Evolutionary conservation across 73 alveolate genomes (phyloP), one percentile per base, ranked within the genome.

Genomic region (Blepharisma stoltei): DNA sequence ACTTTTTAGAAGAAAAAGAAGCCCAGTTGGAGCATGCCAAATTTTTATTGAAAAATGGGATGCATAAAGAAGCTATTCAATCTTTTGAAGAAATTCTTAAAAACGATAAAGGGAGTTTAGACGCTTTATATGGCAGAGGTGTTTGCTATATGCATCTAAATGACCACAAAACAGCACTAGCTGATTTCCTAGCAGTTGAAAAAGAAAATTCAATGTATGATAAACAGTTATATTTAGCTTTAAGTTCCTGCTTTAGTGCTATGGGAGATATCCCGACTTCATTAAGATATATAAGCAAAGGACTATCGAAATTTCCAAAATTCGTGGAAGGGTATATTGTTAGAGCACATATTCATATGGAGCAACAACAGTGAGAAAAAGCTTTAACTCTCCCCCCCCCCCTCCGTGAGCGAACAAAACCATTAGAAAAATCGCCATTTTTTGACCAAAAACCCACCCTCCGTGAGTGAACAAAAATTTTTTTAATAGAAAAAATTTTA

Each of bases 331-430:
- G 48, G 14, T 60, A 18, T 60, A 14, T 60, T 1, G 18, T 60
- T 20, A 60, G 73, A 60, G 73, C 46, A 60, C 73, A 60, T 14
- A n/a, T 60, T 8, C 73, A 14, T 14, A 60, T 14, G n/a, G 23
- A 25, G 23, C 11, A 14, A 38, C 14, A 60, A 60, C 14, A 20
- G 73, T 60, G 23, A 14, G 73, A 60, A 60, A 60, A 60, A 60
- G 73, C 73, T 14, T 2, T 60, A n/a, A n/a, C n/a, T n/a, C n/a
- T n/a, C n/a, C n/a, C n/a, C n/a, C n/a, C n/a, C n/a, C n/a, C n/a
- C n/a, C n/a, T n/a, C n/a, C n/a, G n/a, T n/a, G n/a, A n/a, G n/a
- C n/a, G n/a, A n/a, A n/a, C n/a, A n/a, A n/a, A n/a, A n/a, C n/a
- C n/a, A n/a, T n/a, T n/a, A n/a, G n/a, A n/a, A n/a, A n/a, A n/a